Conservation (phyloP, 208 protist species). For the Phytomonas sp. region DNA sequence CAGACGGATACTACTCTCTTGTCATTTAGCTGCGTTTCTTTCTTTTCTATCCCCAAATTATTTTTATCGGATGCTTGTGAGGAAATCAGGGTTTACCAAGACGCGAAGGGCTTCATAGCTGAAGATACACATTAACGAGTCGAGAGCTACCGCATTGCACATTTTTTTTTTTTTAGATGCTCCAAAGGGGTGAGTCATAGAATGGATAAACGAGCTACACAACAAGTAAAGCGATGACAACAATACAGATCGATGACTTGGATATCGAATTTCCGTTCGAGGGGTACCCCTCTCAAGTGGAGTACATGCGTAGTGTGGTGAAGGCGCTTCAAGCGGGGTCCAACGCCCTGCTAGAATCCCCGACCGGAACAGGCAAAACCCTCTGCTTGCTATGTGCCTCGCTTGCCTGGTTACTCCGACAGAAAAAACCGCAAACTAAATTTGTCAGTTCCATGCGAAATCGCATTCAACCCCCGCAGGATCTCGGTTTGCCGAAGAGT, state of each 20-base stretch:
- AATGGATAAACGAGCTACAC: neutral
- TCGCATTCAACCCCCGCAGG: neutral
- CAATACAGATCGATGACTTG: conserved; percentile 37
- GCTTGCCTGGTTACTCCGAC: conserved; percentile 78
- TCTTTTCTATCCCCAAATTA: no score
- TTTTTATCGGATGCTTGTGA: no score
- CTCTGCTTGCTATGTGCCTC: conserved; percentile 94
- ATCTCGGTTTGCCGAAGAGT: neutral
- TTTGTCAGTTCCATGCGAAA: neutral
- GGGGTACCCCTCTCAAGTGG: conserved; percentile 90
- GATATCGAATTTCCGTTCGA: conserved; percentile 87
- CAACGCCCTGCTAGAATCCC: conserved; percentile 95
- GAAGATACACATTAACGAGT: no score
- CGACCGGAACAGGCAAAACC: conserved; percentile 98
- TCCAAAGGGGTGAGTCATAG: no score
- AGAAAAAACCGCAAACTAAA: neutral
- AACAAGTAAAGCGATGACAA: conserved; percentile 12
- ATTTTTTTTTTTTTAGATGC: no score
- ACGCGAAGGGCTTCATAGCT: no score
- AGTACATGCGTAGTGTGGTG: conserved; percentile 94
- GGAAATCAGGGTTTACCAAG: no score
- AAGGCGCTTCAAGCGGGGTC: conserved; percentile 59
- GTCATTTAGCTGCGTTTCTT: no score
- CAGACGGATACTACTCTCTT: no score
- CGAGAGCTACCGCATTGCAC: no score